Conservation (phyloP, 768 basidiomycete genomes). For the Lyophyllum semitale region DNA sequence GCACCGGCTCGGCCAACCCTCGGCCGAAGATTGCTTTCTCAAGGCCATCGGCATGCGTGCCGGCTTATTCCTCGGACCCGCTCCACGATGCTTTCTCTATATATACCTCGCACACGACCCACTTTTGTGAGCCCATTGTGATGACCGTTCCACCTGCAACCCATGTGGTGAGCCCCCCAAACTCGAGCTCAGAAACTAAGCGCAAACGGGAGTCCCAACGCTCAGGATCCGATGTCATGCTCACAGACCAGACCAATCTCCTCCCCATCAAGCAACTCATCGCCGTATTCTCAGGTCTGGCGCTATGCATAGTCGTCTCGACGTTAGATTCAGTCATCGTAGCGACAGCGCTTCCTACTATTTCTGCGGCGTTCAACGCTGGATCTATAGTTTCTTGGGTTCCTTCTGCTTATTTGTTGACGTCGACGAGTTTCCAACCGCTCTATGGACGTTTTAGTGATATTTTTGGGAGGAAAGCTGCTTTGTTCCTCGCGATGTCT, state of each 20-base stretch:
- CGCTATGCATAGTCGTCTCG: conserved; percentile 62
- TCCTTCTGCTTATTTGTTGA: conserved; percentile 70
- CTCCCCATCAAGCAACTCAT: conserved; percentile 66
- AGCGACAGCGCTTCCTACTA: conserved; percentile 73
- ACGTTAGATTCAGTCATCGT: conserved; percentile 73
- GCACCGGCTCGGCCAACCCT: no score
- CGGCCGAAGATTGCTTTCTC: no score
- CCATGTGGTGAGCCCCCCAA: no score
- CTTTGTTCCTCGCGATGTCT: conserved; percentile 57
- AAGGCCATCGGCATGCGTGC: not conserved
- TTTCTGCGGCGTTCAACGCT: conserved; percentile 65
- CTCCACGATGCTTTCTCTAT: not conserved
- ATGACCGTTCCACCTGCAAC: not conserved
- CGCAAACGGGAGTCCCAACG: not conserved
- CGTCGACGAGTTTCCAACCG: conserved; percentile 65
- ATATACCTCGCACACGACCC: not conserved
- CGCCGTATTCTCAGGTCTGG: conserved; percentile 60
- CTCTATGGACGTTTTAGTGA: conserved; percentile 65
- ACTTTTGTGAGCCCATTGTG: not conserved
- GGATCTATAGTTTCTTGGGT: conserved; percentile 71
- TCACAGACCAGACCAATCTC: conserved; percentile 79
- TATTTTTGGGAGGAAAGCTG: conserved; percentile 67
- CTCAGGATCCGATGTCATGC: conserved; percentile 6
- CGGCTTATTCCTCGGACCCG: not conserved
- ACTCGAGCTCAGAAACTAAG: not conserved